phyloP scores from a whole-genome alignment of 2,329 filamentous ascomycete genomes.

The Microthyrium microscopicum region DNA sequence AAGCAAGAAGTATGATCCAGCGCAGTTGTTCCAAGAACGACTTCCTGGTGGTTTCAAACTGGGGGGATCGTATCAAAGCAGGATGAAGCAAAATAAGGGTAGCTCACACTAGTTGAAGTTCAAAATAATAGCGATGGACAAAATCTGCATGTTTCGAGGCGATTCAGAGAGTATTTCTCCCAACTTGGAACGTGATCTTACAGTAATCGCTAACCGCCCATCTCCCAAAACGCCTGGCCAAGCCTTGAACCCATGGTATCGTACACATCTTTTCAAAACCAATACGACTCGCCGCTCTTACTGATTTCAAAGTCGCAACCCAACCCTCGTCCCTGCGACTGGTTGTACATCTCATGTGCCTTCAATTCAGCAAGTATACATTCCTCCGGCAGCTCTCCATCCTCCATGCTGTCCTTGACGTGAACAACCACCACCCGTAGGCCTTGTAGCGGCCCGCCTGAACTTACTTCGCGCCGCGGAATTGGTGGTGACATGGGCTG shows the following conservation, averaged over 20 bases:
- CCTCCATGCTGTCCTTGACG: conserved; percentile 69
- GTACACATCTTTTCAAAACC: no score
- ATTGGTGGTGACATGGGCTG: no score
- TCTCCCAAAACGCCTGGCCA: background rate
- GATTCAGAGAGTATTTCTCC: no score
- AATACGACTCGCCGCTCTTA: conserved; percentile 42
- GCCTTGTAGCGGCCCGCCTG: conserved; percentile 44
- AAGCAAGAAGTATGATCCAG: conserved; percentile 20
- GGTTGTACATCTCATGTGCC: conserved; percentile 38
- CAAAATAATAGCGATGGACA: no score
- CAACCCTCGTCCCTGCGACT: conserved; percentile 37
- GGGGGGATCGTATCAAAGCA: background rate
- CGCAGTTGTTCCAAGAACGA: conserved; percentile 14
- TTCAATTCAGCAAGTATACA: conserved; percentile 54
- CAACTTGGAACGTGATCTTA: no score
- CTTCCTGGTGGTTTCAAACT: conserved; percentile 7
- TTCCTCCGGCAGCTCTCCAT: conserved; percentile 48
- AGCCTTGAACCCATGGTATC: no score
- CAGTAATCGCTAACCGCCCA: background rate
- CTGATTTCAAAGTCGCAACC: conserved; percentile 71
- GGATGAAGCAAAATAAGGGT: no score
- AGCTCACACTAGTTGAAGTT: no score
- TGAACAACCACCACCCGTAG: conserved; percentile 80
- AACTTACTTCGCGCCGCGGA: conserved; percentile 3
- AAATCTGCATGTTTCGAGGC: no score